Base-by-base conservation (phyloP, 208 protist genomes). In the Borovskyia barvae region DNA sequence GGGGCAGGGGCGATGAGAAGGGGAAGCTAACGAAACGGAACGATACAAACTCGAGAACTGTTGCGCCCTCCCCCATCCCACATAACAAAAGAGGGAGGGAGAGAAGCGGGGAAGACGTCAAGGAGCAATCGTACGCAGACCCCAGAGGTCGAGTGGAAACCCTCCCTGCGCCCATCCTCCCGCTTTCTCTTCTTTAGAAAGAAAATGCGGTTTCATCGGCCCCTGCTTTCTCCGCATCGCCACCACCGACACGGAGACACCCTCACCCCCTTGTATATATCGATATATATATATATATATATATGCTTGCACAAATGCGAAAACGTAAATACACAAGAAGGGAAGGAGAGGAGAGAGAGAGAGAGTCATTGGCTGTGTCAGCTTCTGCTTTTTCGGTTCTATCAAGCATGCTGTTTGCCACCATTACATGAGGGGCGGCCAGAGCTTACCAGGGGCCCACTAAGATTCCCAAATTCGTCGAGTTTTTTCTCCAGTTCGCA, bases 401-500 rank as follows among this genome's bases (percentile, higher is more conserved):
- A 15, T 39, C 35, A 39, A 8, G 14, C 35, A 39, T 39, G 35
- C 14, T 39, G 35, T 14, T n/a, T n/a, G 35, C 35, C 14, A 14
- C 35, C n/a, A n/a, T n/a, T n/a, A n/a, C n/a, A n/a, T n/a, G n/a
- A n/a, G n/a, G n/a, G n/a, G n/a, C n/a, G n/a, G n/a, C n/a, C n/a
- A n/a, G n/a, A n/a, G n/a, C n/a, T n/a, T n/a, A n/a, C n/a, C n/a
- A n/a, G n/a, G n/a, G n/a, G n/a, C n/a, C n/a, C n/a, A n/a, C n/a
- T n/a, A n/a, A n/a, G n/a, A n/a, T n/a, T n/a, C n/a, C 32, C 46
- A 24, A 64, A 46, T 41, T 72, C 54, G 19, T 51, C 37, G 1
- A 81, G 36, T 32, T 77, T 25, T 22, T 55, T 55, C 47, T 78
- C 36, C 15, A 92, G 40, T 9, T 80, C 47, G 53, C 70, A 75